A percentile compares a stretch with the other conserved stretches of the same genome.
These are phyloP conservation scores for Cercospora nicotianae DNA, from an alignment of 2,329 filamentous ascomycete species.

Conservation along the genomic window DNA sequence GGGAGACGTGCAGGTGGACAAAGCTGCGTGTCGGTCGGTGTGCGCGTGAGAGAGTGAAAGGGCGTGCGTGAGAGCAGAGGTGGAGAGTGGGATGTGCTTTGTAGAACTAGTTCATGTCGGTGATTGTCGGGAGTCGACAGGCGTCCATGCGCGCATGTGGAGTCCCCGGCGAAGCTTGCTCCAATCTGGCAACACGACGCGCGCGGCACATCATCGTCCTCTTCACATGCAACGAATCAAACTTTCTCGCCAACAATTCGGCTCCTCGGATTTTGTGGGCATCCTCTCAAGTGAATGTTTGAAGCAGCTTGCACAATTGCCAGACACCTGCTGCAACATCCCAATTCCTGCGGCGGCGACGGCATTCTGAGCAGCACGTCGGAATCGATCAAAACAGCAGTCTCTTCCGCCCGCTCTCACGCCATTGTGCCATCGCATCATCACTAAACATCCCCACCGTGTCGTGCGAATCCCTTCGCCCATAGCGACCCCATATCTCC, in stretches of 20 bases:
- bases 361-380: neutral
- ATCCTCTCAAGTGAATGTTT: neutral
- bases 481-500: slow-evolving; percentile 8
- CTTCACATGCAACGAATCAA: slow-evolving; percentile 2
- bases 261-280: slow-evolving; percentile 1
- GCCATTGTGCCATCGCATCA: slow-evolving; percentile 15
- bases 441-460: neutral
- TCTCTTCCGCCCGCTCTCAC: slow-evolving; percentile 4
- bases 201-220: slow-evolving; percentile 8
- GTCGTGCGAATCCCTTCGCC: neutral
- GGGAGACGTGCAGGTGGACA: neutral
- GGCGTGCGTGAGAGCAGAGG: neutral
- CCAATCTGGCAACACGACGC: neutral
- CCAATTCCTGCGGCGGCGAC: neutral
- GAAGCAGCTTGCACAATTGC: neutral
- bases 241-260: neutral
- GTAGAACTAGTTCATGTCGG: slow-evolving; percentile 2
- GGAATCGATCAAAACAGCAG: neutral
- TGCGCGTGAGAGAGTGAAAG: neutral
- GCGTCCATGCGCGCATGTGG: neutral
- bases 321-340: neutral
- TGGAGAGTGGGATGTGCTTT: neutral
- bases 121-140: slow-evolving; percentile 1
- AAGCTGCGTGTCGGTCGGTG: neutral
- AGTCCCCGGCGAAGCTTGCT: slow-evolving; percentile 5